These are phyloP conservation scores for Yamadazyma philogaea DNA, from an alignment of 805 yeast species.

Conservation along the genomic window DNA sequence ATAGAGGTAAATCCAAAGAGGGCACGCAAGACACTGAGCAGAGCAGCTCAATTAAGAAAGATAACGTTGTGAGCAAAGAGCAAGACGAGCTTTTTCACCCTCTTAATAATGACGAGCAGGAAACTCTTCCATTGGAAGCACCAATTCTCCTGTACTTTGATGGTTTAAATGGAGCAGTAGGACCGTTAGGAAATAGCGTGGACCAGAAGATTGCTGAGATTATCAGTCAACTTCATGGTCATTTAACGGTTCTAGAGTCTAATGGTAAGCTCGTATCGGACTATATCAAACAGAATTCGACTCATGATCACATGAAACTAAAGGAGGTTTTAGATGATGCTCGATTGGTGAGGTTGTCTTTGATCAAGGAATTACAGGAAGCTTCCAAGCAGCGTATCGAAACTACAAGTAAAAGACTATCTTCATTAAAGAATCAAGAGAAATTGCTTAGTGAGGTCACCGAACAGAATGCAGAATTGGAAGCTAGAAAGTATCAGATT, in stretches of 20 bases:
- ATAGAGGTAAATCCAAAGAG: neutral
- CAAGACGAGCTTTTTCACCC: too few species aligned
- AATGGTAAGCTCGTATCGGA: constrained; percentile 15
- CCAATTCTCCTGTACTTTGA: constrained; percentile 1
- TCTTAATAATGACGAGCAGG: neutral
- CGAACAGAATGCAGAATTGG: neutral
- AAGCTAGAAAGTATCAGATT: constrained; percentile 13
- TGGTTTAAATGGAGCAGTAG: constrained; percentile 3
- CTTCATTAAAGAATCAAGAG: neutral
- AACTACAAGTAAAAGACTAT: neutral
- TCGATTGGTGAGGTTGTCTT: neutral
- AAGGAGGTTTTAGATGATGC: neutral
- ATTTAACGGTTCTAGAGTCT: constrained; percentile 19
- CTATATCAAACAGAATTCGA: neutral
- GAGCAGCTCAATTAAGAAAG: too few species aligned
- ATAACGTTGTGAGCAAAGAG: too few species aligned
- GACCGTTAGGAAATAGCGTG: constrained; percentile 6
- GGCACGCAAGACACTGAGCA: neutral
- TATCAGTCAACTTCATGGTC: constrained; percentile 24
- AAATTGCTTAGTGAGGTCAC: neutral
- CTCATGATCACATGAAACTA: neutral
- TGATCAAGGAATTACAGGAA: neutral
- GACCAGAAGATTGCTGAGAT: constrained; percentile 21
- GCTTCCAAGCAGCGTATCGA: neutral
- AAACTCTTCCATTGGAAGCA: neutral